Conservation (phyloP, 805 yeast genomes). For the Ogataea parapolymorpha region DNA sequence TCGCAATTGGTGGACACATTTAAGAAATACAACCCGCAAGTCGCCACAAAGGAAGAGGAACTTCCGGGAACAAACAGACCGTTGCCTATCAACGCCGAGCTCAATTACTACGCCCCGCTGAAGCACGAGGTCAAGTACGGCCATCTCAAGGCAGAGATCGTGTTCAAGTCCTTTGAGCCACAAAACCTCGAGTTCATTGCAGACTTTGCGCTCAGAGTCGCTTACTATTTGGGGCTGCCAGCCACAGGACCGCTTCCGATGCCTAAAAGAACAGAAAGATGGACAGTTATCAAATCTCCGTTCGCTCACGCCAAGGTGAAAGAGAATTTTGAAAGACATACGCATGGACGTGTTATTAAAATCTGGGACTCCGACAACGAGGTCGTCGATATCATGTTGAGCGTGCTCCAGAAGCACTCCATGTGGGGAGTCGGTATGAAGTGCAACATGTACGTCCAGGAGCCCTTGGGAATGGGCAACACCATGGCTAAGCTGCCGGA, state of each 20-base stretch:
- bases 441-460: conserved; percentile 60
- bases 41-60: conserved; percentile 33
- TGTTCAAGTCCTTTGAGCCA: conserved; percentile 67
- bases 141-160: conserved; percentile 72
- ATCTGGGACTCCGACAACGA: conserved; percentile 87
- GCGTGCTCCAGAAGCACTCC: conserved; percentile 72
- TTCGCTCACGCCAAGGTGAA: conserved; percentile 93
- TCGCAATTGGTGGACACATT: conserved; percentile 27
- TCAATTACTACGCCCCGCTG: conserved; percentile 78
- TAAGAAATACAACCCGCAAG: conserved; percentile 36
- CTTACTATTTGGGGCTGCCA: conserved; percentile 86
- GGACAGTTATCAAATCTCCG: conserved; percentile 93
- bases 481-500: conserved; percentile 35
- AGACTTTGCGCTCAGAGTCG: conserved; percentile 87
- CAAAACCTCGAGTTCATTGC: conserved; percentile 70
- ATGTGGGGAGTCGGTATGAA: conserved; percentile 81
- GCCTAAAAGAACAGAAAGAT: conserved; percentile 73
- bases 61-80: conserved; percentile 46
- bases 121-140: conserved; percentile 66
- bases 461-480: conserved; percentile 43
- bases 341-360: conserved; percentile 68
- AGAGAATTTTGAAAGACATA: conserved; percentile 88
- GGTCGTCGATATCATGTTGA: conserved; percentile 75
- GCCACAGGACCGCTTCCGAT: conserved; percentile 67
- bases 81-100: conserved; percentile 79